phyloP scores from a whole-genome alignment of 257 asterid genomes.

The Jasminum sambac region DNA sequence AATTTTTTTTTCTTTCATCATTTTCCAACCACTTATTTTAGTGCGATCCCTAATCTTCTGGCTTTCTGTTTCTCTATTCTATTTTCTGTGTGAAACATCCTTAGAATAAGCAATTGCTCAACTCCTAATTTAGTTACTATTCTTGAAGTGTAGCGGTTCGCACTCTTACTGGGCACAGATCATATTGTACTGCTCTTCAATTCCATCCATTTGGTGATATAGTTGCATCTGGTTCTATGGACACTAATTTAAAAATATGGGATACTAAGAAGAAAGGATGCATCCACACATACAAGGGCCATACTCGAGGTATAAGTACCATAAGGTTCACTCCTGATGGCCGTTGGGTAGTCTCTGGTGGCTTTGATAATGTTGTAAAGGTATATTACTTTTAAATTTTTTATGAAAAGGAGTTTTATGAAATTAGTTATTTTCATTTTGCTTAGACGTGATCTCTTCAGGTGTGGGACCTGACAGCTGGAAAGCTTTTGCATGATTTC shows the following conservation, averaged over 20 bases:
- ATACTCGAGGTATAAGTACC: conserved; percentile 91
- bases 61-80: conserved; percentile 1
- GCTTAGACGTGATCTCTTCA: conserved; percentile 33
- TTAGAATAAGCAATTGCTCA: conserved; percentile 14
- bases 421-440: conserved; percentile 14
- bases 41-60: neutral
- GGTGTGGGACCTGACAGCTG: conserved; percentile 99
- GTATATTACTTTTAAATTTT: conserved; percentile 39
- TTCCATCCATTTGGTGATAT: conserved; percentile 99
- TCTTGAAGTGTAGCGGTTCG: conserved; percentile 87
- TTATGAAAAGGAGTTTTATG: conserved; percentile 17
- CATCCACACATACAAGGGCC: conserved; percentile 95
- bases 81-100: conserved; percentile 15
- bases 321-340: conserved; percentile 98
- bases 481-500: conserved; percentile 95
- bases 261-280: conserved; percentile 99
- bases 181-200: conserved; percentile 94
- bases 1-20: too few relatives aligned
- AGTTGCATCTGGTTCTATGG: conserved; percentile 99
- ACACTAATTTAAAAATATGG: conserved; percentile 94
- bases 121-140: conserved; percentile 42
- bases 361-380: conserved; percentile 93
- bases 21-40: too few relatives aligned
- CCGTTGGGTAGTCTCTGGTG: conserved; percentile 99
- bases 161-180: conserved; percentile 95